Evolutionary conservation across 2,329 filamentous ascomycete genomes (phyloP), one percentile per base, ranked within the genome.

Genomic region (Colletotrichum liaoningense): DNA sequence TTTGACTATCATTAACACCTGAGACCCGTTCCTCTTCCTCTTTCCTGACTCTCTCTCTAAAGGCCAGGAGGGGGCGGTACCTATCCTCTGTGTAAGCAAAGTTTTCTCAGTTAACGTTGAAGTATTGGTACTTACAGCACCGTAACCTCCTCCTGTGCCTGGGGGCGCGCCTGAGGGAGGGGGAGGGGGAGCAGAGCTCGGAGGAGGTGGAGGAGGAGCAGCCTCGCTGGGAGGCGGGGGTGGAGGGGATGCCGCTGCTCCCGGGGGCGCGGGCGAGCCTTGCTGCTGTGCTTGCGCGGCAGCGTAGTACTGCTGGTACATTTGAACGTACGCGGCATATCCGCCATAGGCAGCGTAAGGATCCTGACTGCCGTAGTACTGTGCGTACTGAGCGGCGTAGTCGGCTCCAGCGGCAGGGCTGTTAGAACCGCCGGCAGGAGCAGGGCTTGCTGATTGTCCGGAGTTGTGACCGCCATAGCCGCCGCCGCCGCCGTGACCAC

Each of bases 281-380:
- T 85, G 82, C 75, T 86, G 84, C 66, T 88, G 84, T 73, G 87
- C 83, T 77, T 90, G 88, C 16, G 85, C 85, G 64, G 86, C 86
- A 22, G 88, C 88, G 76, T 90, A 90, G 77, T 93, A 93, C 78
- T 94, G 92, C 79, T 94, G 91, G 77, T 95, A 95, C 83, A 93
- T 92, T 77, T 93, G 92, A 75, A 89, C 85, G 77, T 92, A 92
- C 85, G 93, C 93, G 77, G 92, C 90, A 83, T 97, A 98, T 67
- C 96, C 96, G 75, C 96, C 96, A 78, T 97, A 98, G 9, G 94
- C 92, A 55, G 95, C 95, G 81, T 98, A 98, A 0, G 95, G 96
- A 79, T 98, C 95, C 75, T 89, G 86, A 67, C 87, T 87, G 75
- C 88, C 88, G 74, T 95, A 96, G 82, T 97, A 97, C 81, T 95